Percentiles rank a stretch among this genome's conserved stretches.
Evolutionary conservation across 2,329 filamentous ascomycete genomes (phyloP).

Genomic region (Stemphylium beticola): DNA sequence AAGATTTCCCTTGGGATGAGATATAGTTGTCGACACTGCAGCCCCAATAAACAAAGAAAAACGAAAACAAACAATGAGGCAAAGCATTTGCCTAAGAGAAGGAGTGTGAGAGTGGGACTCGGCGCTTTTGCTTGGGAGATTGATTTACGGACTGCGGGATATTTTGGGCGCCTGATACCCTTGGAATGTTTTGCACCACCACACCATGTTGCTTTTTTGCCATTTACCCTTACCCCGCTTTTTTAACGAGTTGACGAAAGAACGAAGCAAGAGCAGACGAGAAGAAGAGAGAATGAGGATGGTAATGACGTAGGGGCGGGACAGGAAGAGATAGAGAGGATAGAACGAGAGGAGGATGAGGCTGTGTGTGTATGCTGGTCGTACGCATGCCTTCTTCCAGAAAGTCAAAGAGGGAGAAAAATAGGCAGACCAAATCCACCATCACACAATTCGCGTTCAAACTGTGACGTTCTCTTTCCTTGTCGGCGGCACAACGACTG

Average conservation of each 20-base stretch:
- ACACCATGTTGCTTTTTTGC: neutral
- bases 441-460: no score
- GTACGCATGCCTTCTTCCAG: neutral
- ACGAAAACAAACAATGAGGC: neutral
- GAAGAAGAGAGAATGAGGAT: neutral
- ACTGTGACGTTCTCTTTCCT: no score
- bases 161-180: slow-evolving; percentile 26
- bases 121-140: slow-evolving; percentile 12
- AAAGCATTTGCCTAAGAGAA: no score
- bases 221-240: neutral
- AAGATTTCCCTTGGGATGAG: slow-evolving; percentile 68
- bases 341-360: neutral
- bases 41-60: neutral
- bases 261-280: neutral
- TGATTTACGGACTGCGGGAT: neutral
- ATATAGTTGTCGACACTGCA: neutral
- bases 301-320: neutral
- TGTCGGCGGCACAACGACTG: no score
- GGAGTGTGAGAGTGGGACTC: neutral
- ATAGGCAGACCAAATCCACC: no score
- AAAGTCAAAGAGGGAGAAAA: no score
- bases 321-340: neutral
- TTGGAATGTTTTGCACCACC: slow-evolving; percentile 6
- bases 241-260: slow-evolving; percentile 2
- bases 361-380: neutral